Base-by-base conservation (phyloP, 2,329 filamentous ascomycete species). In the Rachicladosporium sp. region DNA sequence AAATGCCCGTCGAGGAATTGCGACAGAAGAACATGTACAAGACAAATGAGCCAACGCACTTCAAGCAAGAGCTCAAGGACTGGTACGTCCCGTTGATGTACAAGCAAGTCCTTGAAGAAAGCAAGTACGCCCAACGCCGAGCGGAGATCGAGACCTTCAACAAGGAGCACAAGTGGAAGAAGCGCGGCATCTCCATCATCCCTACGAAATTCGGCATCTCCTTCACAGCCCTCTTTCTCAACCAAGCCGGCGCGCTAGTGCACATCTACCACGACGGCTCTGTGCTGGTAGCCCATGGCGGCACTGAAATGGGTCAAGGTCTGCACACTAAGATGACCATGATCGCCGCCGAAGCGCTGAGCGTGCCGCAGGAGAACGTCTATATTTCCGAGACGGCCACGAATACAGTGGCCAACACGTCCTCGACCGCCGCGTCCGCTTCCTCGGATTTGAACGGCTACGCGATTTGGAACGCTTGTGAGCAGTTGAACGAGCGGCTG, bases 121-220 rank as follows among this genome's bases (percentile, higher is more conserved):
- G 78, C 6, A 68, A 77, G 12, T 96, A 93, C 58, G 67, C 67
- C 2, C 68, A 71, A 34, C 79, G 87, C 35, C 76, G 79, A 35
- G 67, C 77, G 44, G 82, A 77, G 6, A 71, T 93, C 9, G 70
- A 75, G 8, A 72, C 80, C 44, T 96, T 91, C 68, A 98, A 98
- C 64, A 69, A 71, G 35, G 71, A 70, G 11, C 83, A 91, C 66
- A 94, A 88, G 60, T 96, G 91, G 91, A 89, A 89, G 56, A 95
- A 96, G 68, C 79, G 88, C 41, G 89, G 89, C 1, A 64, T 84
- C 36, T 81, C 88, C 2, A 64, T 98, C 19, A 80, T 96, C 40
- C 91, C 91, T 0, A 96, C 91, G 29, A 98, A 98, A 56, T 98
- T 96, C 52, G 91, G 91, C 52, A 96, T 98, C 55, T 94, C 87